Base-by-base conservation (phyloP, 2,329 filamentous ascomycete species). In the Xylariaceae sp. region DNA sequence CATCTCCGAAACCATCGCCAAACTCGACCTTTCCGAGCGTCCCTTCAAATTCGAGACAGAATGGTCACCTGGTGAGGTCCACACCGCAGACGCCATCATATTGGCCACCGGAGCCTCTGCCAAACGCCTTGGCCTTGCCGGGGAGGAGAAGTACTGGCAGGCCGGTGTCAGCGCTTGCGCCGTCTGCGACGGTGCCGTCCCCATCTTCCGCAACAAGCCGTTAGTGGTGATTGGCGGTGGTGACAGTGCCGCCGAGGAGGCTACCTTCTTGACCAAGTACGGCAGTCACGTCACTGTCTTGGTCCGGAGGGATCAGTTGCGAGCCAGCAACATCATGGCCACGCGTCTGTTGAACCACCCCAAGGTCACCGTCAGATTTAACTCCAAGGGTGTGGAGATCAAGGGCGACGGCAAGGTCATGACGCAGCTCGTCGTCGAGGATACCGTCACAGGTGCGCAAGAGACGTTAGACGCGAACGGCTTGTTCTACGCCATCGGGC, bases 71-170 rank as follows among this genome's bases (percentile, higher is more conserved):
- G 86, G 87, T 47, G 82, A 90, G 69, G 82, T 87, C 49, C 87
- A 91, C 78, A 99, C 94, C 4, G 90, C 94, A 52, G 93, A 97
- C 71, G 81, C 90, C 43, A 76, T 99, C 64, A 96, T 99, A 73
- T 85, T 99, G 60, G 95, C 94, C 39, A 99, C 94, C 1, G 94
- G 94, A 61, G 94, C 95, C 45, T 96, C 93, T 57, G 94, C 94
- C 34, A 82, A 89, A 60, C 83, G 95, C 58, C 77, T 99, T 50
- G 78, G 87, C 70, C 82, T 99, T 43, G 78, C 85, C 12, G 95
- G 94, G 49, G 94, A 99, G 78, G 89, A 96, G 50, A 89, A 86
- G 71, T 99, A 91, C 82, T 99, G 95, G 95, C 92, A 96, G 71
- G 94, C 89, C 71, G 94, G 94, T 62, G 90, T 99, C 69, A 94